Conservation (phyloP, 352 stramenopile genomes). For the Pelagophyceae sp. region DNA sequence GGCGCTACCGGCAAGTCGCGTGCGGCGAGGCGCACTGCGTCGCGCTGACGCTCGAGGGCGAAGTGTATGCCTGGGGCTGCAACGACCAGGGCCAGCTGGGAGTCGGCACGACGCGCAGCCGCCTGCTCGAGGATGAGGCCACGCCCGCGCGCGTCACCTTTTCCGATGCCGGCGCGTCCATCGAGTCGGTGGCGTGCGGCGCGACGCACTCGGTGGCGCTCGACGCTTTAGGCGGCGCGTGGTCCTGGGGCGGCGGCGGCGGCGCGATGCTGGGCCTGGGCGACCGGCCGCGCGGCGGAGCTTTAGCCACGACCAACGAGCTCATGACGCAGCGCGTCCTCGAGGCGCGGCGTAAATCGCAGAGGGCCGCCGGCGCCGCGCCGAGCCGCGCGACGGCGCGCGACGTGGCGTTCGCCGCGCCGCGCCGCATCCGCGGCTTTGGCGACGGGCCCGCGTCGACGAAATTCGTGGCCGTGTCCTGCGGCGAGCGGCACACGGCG, state of each 20-base stretch:
- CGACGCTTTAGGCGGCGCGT: neutral
- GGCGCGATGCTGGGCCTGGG: neutral
- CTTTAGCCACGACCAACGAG: neutral
- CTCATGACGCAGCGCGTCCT: neutral
- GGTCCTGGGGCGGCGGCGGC: slow-evolving; percentile 12
- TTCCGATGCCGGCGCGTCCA: neutral
- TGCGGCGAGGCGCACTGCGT: slow-evolving; percentile 9
- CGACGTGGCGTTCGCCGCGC: neutral
- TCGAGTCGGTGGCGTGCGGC: neutral
- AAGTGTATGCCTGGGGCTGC: neutral
- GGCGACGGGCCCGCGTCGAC: neutral
- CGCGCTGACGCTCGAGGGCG: neutral
- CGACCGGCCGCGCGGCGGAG: neutral
- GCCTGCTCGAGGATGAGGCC: neutral
- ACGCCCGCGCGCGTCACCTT: neutral
- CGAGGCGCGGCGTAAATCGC: neutral
- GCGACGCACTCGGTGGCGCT: slow-evolving; percentile 2
- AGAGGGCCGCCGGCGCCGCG: neutral
- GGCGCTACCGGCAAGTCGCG: neutral
- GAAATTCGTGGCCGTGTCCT: neutral
- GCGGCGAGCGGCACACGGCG: slow-evolving; percentile 11
- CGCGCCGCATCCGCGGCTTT: neutral
- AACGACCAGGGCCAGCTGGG: slow-evolving; percentile 8
- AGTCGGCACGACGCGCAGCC: neutral
- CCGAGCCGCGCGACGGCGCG: neutral